Conservation (phyloP, 2,329 filamentous ascomycete species). For the Colletotrichum tabaci region DNA sequence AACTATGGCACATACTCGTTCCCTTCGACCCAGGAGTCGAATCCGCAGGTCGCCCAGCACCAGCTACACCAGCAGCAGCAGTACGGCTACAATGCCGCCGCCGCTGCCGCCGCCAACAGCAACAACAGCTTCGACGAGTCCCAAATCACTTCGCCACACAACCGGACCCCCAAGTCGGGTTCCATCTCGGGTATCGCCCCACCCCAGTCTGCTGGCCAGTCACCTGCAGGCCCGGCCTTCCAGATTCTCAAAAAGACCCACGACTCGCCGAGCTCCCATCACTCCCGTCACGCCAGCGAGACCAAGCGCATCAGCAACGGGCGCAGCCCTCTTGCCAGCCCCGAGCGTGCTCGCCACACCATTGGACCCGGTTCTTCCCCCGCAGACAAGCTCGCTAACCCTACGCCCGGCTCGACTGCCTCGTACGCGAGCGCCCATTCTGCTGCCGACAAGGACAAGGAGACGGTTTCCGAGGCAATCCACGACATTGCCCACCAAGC, state of each 20-base stretch:
- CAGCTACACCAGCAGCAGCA: constrained; percentile 35
- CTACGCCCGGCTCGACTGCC: constrained; percentile 42
- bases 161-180: constrained; percentile 58
- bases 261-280: constrained; percentile 50
- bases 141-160: constrained; percentile 58
- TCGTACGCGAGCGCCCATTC: constrained; percentile 40
- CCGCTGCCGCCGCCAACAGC: constrained; percentile 38
- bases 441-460: constrained; percentile 58
- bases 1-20: constrained; percentile 44
- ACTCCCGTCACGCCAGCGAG: constrained; percentile 56
- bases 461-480: constrained; percentile 81
- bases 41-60: constrained; percentile 43
- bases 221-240: constrained; percentile 55
- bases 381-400: constrained; percentile 40
- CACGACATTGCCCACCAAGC: constrained; percentile 72
- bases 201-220: constrained; percentile 47
- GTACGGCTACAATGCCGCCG: constrained; percentile 46
- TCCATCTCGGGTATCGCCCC: constrained; percentile 50
- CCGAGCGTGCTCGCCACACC: constrained; percentile 58
- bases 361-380: constrained; percentile 53
- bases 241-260: constrained; percentile 68
- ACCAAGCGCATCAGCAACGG: constrained; percentile 58
- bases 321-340: constrained; percentile 60
- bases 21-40: constrained; percentile 40
- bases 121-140: constrained; percentile 56